phyloP scores from a whole-genome alignment of 495 filamentous ascomycete species.

The Elaphomyces granulatus region DNA sequence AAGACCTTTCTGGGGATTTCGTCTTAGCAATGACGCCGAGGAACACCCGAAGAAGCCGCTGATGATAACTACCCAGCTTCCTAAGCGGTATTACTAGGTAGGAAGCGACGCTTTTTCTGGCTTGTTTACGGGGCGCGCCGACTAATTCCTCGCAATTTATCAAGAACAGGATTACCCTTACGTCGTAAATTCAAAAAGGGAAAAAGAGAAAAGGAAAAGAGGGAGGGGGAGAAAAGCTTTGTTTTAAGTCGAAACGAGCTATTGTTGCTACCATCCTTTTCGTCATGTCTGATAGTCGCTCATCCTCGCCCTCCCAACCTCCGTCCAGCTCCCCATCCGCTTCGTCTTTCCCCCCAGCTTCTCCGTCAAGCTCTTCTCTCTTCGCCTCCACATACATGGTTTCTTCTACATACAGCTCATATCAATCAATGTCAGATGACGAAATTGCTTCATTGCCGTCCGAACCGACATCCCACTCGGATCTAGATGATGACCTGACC shows the following conservation, averaged over 20 bases:
- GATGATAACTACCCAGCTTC: no score
- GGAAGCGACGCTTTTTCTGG: no score
- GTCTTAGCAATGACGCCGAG: no score
- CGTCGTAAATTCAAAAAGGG: slow-evolving; percentile 4
- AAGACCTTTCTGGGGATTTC: no score
- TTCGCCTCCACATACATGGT: slow-evolving; percentile 30
- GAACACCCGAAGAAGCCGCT: no score
- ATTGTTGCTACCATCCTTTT: slow-evolving; percentile 15
- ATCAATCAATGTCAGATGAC: slow-evolving; percentile 30
- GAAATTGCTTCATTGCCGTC: slow-evolving; percentile 72
- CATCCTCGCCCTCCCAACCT: slow-evolving; percentile 4
- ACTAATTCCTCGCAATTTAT: background rate
- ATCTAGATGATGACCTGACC: slow-evolving; percentile 27
- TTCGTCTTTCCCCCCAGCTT: slow-evolving; percentile 19
- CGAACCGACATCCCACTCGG: slow-evolving; percentile 45
- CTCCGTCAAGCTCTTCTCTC: slow-evolving; percentile 29
- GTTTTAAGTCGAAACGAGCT: no score
- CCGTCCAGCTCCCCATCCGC: slow-evolving; percentile 9
- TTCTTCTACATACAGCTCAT: slow-evolving; percentile 23
- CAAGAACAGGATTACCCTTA: slow-evolving; percentile 1
- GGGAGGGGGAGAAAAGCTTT: no score
- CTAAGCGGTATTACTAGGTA: no score
- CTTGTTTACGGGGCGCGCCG: slow-evolving; percentile 1
- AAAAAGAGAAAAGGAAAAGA: no score
- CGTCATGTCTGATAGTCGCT: slow-evolving; percentile 5